A percentile compares a stretch with the other conserved stretches of the same genome.
Conservation (phyloP, 2,329 filamentous ascomycete genomes). For the Alternaria consortialis region DNA sequence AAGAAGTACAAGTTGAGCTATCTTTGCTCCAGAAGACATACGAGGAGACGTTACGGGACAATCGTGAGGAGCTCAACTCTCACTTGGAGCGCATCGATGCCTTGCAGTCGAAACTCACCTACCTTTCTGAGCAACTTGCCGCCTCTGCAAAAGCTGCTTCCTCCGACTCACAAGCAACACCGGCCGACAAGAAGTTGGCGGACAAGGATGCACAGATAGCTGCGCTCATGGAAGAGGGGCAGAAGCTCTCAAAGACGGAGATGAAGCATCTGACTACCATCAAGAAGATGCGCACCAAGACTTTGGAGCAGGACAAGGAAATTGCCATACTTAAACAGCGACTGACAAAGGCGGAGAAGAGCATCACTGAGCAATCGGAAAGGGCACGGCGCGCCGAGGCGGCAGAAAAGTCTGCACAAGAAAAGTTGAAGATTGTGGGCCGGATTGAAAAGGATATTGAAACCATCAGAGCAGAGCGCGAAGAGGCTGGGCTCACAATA, state of each 20-base stretch:
- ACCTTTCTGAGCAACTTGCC: slow-evolving; percentile 80
- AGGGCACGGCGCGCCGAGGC: slow-evolving; percentile 69
- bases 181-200: slow-evolving; percentile 76
- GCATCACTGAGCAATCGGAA: slow-evolving; percentile 67
- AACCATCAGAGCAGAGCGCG: slow-evolving; percentile 68
- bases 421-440: slow-evolving; percentile 62
- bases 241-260: slow-evolving; percentile 85
- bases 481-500: slow-evolving; percentile 71
- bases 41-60: slow-evolving; percentile 63
- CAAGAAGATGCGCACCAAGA: slow-evolving; percentile 74
- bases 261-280: slow-evolving; percentile 84
- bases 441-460: slow-evolving; percentile 68
- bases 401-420: slow-evolving; percentile 64
- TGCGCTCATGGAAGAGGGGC: slow-evolving; percentile 88
- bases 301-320: slow-evolving; percentile 61
- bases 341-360: slow-evolving; percentile 71
- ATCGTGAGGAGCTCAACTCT: slow-evolving; percentile 82
- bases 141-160: slow-evolving; percentile 77
- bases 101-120: slow-evolving; percentile 88
- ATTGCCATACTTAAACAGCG: slow-evolving; percentile 65
- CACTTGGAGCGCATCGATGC: slow-evolving; percentile 93
- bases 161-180: slow-evolving; percentile 34
- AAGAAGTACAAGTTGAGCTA: slow-evolving; percentile 56
- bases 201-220: slow-evolving; percentile 93
- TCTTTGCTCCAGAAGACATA: slow-evolving; percentile 61